phyloP scores from a whole-genome alignment of 768 basidiomycete genomes.

The Russula earlei region DNA sequence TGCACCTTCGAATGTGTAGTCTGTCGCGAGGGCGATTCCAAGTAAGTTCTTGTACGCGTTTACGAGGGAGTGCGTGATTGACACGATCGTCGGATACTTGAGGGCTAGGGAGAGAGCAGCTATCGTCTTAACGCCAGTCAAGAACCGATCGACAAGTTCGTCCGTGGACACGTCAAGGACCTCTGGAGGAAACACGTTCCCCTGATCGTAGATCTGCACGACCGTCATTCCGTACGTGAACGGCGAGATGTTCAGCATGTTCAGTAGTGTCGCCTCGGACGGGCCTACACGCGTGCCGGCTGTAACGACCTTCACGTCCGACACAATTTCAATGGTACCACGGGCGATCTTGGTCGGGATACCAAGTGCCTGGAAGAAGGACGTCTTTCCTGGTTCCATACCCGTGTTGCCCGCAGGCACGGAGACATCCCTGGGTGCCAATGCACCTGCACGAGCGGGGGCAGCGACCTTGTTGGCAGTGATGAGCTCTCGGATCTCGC shows the following conservation, averaged over 20 bases:
- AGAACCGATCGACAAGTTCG: slow-evolving; percentile 86
- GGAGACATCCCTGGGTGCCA: slow-evolving; percentile 83
- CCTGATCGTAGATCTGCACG: slow-evolving; percentile 90
- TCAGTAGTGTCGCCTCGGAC: slow-evolving; percentile 95
- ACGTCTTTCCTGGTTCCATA: slow-evolving; percentile 99
- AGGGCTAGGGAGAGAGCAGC: slow-evolving; percentile 93
- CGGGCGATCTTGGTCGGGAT: slow-evolving; percentile 99
- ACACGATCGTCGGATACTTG: slow-evolving; percentile 93
- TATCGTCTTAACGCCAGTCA: slow-evolving; percentile 89
- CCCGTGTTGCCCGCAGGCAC: slow-evolving; percentile 97
- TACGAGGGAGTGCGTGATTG: slow-evolving; percentile 89
- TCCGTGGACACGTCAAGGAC: slow-evolving; percentile 92
- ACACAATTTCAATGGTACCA: slow-evolving; percentile 99
- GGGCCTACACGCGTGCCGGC: slow-evolving; percentile 90
- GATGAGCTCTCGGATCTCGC: slow-evolving; percentile 91
- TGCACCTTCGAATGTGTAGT: slow-evolving; percentile 88
- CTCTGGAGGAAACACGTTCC: slow-evolving; percentile 80
- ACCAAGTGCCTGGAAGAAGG: slow-evolving; percentile 99
- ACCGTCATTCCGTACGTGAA: slow-evolving; percentile 99
- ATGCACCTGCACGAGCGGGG: slow-evolving; percentile 96
- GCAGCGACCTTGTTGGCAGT: slow-evolving; percentile 96
- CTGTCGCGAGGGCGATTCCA: slow-evolving; percentile 79
- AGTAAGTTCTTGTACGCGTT: slow-evolving; percentile 99
- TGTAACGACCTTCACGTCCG: slow-evolving; percentile 89
- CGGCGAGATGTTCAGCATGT: slow-evolving; percentile 99